These are phyloP conservation scores for Citrus reticulata DNA, from an alignment of 345 rosid species.

Conservation along the genomic window DNA sequence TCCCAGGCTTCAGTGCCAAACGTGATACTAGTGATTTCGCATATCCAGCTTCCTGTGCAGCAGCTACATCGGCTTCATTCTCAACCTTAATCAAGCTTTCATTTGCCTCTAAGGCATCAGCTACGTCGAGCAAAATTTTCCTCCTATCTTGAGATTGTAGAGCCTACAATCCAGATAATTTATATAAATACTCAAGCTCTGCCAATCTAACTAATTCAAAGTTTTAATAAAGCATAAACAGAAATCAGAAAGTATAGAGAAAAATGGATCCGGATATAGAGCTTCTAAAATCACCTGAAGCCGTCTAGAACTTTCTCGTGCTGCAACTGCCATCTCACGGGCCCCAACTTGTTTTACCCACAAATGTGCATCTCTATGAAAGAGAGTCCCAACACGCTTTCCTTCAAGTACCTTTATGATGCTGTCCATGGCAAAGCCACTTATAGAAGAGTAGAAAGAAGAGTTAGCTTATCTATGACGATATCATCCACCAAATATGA, in stretches of 20 bases:
- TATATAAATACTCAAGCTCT: neutral
- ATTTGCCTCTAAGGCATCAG: conserved; percentile 50
- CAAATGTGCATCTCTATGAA: conserved; percentile 46
- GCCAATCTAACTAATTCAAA: neutral
- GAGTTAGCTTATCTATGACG: neutral
- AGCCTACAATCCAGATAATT: conserved; percentile 25
- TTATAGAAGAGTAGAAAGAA: conserved; percentile 16
- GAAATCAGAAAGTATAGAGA: neutral
- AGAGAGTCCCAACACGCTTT: conserved; percentile 44
- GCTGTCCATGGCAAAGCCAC: conserved; percentile 47
- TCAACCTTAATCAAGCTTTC: conserved; percentile 40
- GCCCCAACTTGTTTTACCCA: conserved; percentile 41
- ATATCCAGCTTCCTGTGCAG: conserved; percentile 44
- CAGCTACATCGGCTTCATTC: conserved; percentile 54
- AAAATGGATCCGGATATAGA: neutral
- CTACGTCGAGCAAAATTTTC: conserved; percentile 44
- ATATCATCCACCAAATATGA: neutral
- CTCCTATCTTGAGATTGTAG: conserved; percentile 42
- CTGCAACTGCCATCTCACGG: conserved; percentile 54
- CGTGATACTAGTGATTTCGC: conserved; percentile 45
- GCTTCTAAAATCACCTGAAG: conserved; percentile 38
- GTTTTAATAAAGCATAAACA: neutral
- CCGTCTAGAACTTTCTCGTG: conserved; percentile 52
- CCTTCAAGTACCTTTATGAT: conserved; percentile 52
- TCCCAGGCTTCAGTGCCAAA: conserved; percentile 49